Conservation (phyloP, 2,329 filamentous ascomycete species). For the Podosphaera aphanis region DNA sequence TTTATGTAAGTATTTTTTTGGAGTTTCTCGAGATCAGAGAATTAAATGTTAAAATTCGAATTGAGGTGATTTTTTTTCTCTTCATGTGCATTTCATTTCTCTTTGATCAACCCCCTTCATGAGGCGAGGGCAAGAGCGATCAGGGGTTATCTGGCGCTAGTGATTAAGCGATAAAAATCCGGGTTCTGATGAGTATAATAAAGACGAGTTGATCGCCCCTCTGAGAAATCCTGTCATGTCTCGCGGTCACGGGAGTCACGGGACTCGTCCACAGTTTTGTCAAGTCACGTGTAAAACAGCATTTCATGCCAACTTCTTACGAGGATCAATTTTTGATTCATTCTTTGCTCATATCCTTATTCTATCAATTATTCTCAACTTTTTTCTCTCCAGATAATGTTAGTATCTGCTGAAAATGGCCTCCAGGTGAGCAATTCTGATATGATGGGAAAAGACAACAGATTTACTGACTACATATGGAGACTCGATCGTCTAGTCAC, state of each 20-base stretch:
- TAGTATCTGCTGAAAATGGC: constrained; percentile 14
- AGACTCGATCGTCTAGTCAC: constrained; percentile 72
- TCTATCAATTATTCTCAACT: not conserved
- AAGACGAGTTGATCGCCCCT: constrained; percentile 5
- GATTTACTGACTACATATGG: constrained; percentile 5
- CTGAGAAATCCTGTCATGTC: not conserved
- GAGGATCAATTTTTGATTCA: not conserved
- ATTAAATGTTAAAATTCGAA: not conserved
- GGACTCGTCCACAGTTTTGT: not conserved
- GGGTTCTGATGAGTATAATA: constrained; percentile 4
- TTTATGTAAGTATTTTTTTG: no score
- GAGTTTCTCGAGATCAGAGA: not conserved
- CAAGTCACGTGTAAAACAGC: not conserved
- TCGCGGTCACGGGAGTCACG: constrained; percentile 1
- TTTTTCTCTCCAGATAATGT: constrained; percentile 8
- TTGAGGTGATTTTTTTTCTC: not conserved
- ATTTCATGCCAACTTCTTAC: not conserved
- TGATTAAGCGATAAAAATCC: constrained; percentile 2
- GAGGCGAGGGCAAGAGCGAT: constrained; percentile 4
- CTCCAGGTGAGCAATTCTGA: constrained; percentile 14
- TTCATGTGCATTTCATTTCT: not conserved
- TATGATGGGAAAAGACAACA: not conserved
- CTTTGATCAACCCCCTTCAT: constrained; percentile 2
- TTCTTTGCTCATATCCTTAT: not conserved
- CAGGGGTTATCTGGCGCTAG: constrained; percentile 3